Evolutionary conservation across 768 basidiomycete genomes (phyloP).

Genomic region (Solioccasus polychromus): DNA sequence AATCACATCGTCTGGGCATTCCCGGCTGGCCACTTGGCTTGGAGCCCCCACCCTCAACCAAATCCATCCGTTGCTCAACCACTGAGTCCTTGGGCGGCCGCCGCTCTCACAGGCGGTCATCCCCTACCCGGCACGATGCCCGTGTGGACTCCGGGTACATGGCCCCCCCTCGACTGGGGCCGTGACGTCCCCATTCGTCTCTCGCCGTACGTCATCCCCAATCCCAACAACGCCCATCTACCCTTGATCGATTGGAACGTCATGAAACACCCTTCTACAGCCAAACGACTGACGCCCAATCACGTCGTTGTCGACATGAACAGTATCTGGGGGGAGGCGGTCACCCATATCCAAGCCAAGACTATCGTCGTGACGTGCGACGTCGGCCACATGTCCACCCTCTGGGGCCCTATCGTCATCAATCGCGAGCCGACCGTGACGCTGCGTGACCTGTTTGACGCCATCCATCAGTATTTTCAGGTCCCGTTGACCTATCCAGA

Average conservation of each 20-base stretch:
- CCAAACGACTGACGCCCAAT: slow-evolving; percentile 30
- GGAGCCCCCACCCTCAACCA: slow-evolving; percentile 24
- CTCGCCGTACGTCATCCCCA: slow-evolving; percentile 29
- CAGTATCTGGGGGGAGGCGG: slow-evolving; percentile 12
- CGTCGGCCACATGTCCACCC: slow-evolving; percentile 19
- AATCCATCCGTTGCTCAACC: slow-evolving; percentile 5
- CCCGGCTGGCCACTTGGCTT: slow-evolving; percentile 24
- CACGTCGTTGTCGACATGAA: slow-evolving; percentile 22
- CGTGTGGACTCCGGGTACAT: slow-evolving; percentile 26
- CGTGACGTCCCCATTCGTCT: slow-evolving; percentile 22
- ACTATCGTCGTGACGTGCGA: slow-evolving; percentile 26
- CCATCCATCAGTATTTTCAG: slow-evolving; percentile 49
- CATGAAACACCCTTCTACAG: slow-evolving; percentile 30
- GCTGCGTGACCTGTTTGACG: slow-evolving; percentile 45
- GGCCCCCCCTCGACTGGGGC: slow-evolving; percentile 27
- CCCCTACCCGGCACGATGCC: slow-evolving; percentile 24
- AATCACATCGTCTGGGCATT: slow-evolving; percentile 24
- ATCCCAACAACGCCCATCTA: slow-evolving; percentile 27
- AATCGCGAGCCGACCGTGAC: slow-evolving; percentile 34
- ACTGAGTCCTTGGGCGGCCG: slow-evolving; percentile 15
- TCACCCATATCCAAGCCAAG: slow-evolving; percentile 21
- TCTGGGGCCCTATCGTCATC: slow-evolving; percentile 52
- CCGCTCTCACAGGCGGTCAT: slow-evolving; percentile 19
- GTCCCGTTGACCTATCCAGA: slow-evolving; percentile 36
- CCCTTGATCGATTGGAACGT: slow-evolving; percentile 38